Evolutionary conservation across 441 rosid species (phyloP).

Genomic region (Cnidoscolus chayamansa): DNA sequence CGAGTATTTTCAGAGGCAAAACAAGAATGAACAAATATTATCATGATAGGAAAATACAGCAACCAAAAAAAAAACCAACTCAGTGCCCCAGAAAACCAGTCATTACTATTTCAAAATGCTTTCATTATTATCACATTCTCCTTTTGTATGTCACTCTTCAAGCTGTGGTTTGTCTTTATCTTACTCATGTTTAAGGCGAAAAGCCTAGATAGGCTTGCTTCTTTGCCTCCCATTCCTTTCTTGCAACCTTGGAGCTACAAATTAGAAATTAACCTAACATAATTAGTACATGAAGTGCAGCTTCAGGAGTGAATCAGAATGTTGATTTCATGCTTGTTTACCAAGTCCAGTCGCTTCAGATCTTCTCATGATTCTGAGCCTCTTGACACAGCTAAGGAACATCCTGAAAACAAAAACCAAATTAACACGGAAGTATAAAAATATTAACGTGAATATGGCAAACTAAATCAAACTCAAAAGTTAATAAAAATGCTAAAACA

Average conservation of each 20-base stretch:
- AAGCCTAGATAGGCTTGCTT: slow-evolving; percentile 31
- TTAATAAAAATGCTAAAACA: neutral
- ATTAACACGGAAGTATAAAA: neutral
- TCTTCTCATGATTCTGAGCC: slow-evolving; percentile 82
- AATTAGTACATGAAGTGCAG: slow-evolving; percentile 20
- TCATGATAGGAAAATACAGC: slow-evolving; percentile 26
- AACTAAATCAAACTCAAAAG: neutral
- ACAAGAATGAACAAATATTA: slow-evolving; percentile 33
- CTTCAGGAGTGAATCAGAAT: slow-evolving; percentile 17
- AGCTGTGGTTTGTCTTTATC: slow-evolving; percentile 18
- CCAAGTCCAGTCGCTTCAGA: slow-evolving; percentile 80
- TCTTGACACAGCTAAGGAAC: slow-evolving; percentile 71
- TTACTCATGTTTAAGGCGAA: neutral
- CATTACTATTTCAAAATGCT: slow-evolving; percentile 29
- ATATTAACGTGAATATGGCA: neutral
- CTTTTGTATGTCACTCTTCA: slow-evolving; percentile 27
- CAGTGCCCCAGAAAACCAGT: slow-evolving; percentile 25
- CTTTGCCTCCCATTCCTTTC: slow-evolving; percentile 31
- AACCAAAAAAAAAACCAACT: slow-evolving; percentile 28
- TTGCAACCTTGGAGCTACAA: slow-evolving; percentile 40
- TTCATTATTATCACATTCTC: slow-evolving; percentile 21
- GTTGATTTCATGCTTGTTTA: slow-evolving; percentile 24
- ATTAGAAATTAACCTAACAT: slow-evolving; percentile 6
- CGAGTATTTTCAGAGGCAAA: slow-evolving; percentile 21
- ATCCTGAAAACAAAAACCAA: slow-evolving; percentile 48